These are phyloP conservation scores for Apophysomyces ossiformis DNA, from an alignment of 371 early-diverging fungal genomes.

Conservation along the genomic window DNA sequence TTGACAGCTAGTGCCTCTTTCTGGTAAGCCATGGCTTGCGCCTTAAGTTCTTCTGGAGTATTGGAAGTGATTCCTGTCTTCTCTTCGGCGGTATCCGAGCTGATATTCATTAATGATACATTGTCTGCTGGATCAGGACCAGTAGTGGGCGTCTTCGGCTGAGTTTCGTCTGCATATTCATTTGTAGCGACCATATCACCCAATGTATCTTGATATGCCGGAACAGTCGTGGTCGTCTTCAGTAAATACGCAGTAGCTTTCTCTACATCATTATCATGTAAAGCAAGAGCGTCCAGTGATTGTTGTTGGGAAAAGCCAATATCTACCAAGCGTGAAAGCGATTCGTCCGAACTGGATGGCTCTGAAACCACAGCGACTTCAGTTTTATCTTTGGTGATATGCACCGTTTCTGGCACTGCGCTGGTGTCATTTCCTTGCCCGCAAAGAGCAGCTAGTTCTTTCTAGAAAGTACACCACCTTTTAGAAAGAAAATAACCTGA, in stretches of 20 bases:
- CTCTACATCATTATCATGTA: slow-evolving; percentile 37
- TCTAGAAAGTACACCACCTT: background rate
- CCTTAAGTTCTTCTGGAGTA: slow-evolving; percentile 27
- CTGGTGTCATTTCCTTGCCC: background rate
- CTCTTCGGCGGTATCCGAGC: background rate
- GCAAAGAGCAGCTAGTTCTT: background rate
- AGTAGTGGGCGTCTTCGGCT: background rate
- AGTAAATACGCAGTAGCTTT: slow-evolving; percentile 43
- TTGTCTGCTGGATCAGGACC: background rate
- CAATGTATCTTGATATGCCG: background rate
- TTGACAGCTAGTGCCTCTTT: slow-evolving; percentile 47
- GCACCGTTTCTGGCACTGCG: background rate
- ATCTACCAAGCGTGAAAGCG: slow-evolving; percentile 22
- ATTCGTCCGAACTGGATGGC: background rate
- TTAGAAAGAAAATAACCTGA: background rate
- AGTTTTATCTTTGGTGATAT: background rate
- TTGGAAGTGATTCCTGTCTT: background rate
- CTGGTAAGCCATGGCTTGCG: slow-evolving; percentile 39
- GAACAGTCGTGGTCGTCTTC: slow-evolving; percentile 23
- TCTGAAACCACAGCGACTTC: background rate
- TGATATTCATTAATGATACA: background rate
- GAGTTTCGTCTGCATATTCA: background rate
- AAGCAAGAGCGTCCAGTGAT: slow-evolving; percentile 28
- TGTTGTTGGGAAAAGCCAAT: slow-evolving; percentile 43
- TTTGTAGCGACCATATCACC: background rate